Conservation (phyloP, 768 basidiomycete species). For the Podaxis pistillaris region DNA sequence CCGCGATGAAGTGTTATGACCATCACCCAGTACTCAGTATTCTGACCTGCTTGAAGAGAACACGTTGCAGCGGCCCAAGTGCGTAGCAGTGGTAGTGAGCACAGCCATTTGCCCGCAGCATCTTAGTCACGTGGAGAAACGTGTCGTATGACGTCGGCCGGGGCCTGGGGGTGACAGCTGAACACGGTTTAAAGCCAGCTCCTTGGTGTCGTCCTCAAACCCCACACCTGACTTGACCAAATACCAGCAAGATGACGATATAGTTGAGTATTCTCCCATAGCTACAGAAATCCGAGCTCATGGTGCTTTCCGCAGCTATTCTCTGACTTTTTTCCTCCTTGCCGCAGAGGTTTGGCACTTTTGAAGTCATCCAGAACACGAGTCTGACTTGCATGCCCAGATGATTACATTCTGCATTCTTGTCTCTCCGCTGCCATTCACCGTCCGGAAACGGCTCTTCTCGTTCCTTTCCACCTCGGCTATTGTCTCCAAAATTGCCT, state of each 20-base stretch:
- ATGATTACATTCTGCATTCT: constrained; percentile 85
- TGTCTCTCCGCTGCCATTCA: constrained; percentile 82
- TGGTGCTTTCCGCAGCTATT: constrained; percentile 48
- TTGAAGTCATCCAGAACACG: background rate
- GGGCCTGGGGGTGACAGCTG: background rate
- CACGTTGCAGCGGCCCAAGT: no score
- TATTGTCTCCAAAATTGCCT: constrained; percentile 81
- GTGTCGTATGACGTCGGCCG: constrained; percentile 11
- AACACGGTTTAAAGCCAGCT: background rate
- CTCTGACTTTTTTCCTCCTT: constrained; percentile 77
- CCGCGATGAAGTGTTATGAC: no score
- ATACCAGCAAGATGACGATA: constrained; percentile 16
- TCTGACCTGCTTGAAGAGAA: background rate
- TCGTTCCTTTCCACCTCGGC: constrained; percentile 66
- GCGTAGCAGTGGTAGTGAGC: background rate
- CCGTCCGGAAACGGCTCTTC: constrained; percentile 68
- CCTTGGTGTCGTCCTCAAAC: background rate
- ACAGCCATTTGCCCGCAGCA: background rate
- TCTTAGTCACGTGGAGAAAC: constrained; percentile 9
- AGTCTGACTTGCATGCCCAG: constrained; percentile 26
- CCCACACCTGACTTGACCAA: background rate
- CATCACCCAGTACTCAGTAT: background rate
- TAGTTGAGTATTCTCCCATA: constrained; percentile 6
- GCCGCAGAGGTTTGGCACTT: constrained; percentile 57
- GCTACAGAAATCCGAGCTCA: background rate